Evolutionary conservation across 2,329 filamentous ascomycete genomes (phyloP).

Genomic region (Monosporascus sp.): DNA sequence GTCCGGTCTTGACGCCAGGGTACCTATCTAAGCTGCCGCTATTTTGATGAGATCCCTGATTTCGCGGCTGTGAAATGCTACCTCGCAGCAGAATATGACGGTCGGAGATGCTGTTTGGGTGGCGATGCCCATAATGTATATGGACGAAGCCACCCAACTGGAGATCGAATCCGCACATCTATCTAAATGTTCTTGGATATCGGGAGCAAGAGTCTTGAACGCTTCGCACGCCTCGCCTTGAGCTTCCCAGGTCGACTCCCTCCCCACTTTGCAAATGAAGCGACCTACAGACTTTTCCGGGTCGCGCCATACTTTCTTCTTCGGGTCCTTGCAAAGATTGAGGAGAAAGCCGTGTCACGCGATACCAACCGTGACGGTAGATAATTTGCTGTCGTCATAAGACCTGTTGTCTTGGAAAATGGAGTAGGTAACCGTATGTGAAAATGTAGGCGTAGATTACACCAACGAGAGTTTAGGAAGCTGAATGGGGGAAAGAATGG

Average conservation of each 20-base stretch:
- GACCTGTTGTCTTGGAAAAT: too few relatives aligned
- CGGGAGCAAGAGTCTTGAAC: not conserved
- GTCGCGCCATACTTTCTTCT: not conserved
- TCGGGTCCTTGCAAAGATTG: not conserved
- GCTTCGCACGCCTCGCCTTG: not conserved
- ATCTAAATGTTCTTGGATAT: not conserved
- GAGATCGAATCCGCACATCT: not conserved
- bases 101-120: not conserved
- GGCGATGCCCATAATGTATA: slow-evolving; percentile 1
- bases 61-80: not conserved
- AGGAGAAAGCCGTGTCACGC: not conserved
- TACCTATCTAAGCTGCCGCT: not conserved
- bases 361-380: not conserved
- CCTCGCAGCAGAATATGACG: not conserved
- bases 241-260: not conserved
- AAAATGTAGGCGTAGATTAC: too few relatives aligned
- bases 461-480: too few relatives aligned
- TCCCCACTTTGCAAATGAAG: not conserved
- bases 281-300: not conserved
- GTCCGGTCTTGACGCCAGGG: not conserved
- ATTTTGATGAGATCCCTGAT: not conserved
- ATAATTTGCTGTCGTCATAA: not conserved
- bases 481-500: too few relatives aligned
- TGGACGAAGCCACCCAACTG: not conserved
- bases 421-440: too few relatives aligned